Base-by-base conservation (phyloP, 192 early-diverging fungal genomes). In the Coemansia sp. region DNA sequence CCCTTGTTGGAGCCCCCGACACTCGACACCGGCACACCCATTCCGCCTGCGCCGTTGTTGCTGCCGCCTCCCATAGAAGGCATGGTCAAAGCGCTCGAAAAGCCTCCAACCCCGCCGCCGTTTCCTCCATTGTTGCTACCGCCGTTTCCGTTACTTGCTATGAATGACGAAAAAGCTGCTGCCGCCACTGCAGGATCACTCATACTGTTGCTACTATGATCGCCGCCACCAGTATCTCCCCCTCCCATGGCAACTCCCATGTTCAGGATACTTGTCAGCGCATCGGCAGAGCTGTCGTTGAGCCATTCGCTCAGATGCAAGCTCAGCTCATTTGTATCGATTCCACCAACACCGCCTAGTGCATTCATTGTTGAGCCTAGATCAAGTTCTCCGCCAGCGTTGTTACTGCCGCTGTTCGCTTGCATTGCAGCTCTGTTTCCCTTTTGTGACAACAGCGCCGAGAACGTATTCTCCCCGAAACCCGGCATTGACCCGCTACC, bases 281-380 rank as follows among this genome's bases (percentile, higher is more conserved):
- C 48, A 31, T 71, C 69, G 9, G 63, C 28, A 8, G 60, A 48
- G 10, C 51, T 57, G 8, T 65, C 69, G n/a, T 16, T 33, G 16
- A 71, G 56, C 69, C 69, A 71, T n/a, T 66, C 63, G 45, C 48
- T 66, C 34, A 75, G 35, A 4, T 69, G 40, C 59, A 75, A 12
- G 33, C 52, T 53, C 40, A 69, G 55, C 3, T 61, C 72, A 23
- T 62, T 52, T 16, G 60, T 62, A 37, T 55, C 52, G 3, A 61
- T 53, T 13, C 49, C 51, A 16, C 55, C 55, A 57, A 26, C 52
- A 6, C 52, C 29, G 52, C 56, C 64, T 33, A 66, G 15, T 7
- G 56, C 26, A 28, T 16, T 58, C 25, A 58, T 66, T 42, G 40
- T 15, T 16, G 64, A 45, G 9, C 7, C 30, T 18, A 58, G 53